A percentile compares a stretch with the other conserved stretches of the same genome.
These are phyloP conservation scores for Cornus controversa DNA, from an alignment of 148 eudicot genomes.

Conservation along the genomic window DNA sequence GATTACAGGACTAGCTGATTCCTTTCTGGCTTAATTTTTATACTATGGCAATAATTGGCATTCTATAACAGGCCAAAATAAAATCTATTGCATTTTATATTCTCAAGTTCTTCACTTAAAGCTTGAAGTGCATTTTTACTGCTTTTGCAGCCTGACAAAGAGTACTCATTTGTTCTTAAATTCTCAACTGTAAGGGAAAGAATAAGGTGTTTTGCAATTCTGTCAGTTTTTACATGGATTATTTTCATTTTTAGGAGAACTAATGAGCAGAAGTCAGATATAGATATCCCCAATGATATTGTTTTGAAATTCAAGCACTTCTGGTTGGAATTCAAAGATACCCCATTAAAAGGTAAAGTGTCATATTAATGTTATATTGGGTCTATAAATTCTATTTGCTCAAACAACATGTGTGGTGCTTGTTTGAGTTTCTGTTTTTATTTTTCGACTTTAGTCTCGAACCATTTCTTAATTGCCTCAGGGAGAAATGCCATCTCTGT, in stretches of 20 bases:
- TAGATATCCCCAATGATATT: conserved; percentile 69
- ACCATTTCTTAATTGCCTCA: conserved; percentile 12
- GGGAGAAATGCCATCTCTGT: conserved; percentile 88
- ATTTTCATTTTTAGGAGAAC: conserved; percentile 43
- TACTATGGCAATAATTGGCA: neutral
- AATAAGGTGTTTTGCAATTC: neutral
- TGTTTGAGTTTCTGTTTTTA: conserved; percentile 1
- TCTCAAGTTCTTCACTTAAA: neutral
- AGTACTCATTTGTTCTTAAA: neutral
- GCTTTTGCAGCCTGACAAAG: neutral
- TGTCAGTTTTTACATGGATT: neutral
- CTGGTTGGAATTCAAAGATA: conserved; percentile 67
- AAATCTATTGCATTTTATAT: neutral
- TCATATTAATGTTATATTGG: neutral
- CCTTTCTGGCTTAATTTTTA: neutral
- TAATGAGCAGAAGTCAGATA: conserved; percentile 77
- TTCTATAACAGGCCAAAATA: neutral
- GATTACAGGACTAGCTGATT: neutral
- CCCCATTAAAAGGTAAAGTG: conserved; percentile 62
- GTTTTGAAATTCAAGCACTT: conserved; percentile 52
- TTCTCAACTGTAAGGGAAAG: neutral
- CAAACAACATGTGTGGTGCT: neutral
- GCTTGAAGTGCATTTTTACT: conserved; percentile 1
- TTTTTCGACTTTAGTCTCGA: conserved; percentile 3
- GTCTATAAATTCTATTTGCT: neutral